Conservation (phyloP, 345 rosid species). For the Melaleuca quinquenervia region DNA sequence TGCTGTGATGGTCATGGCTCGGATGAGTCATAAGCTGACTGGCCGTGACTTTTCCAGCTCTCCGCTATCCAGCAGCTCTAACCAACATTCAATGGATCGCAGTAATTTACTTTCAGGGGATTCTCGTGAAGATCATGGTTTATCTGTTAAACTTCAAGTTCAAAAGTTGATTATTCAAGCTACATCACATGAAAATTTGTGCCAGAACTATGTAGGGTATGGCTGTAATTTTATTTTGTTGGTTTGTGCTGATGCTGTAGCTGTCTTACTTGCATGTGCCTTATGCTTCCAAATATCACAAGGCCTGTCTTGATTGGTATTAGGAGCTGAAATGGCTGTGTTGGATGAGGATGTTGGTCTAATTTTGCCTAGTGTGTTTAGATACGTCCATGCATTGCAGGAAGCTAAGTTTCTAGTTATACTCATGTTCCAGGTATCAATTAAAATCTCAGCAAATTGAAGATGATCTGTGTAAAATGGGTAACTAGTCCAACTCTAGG, state of each 20-base stretch:
- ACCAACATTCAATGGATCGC: slow-evolving; percentile 50
- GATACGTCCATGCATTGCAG: neutral
- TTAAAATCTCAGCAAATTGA: neutral
- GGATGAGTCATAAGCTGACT: slow-evolving; percentile 90
- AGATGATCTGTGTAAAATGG: neutral
- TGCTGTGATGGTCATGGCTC: slow-evolving; percentile 89
- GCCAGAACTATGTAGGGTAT: slow-evolving; percentile 98
- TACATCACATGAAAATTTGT: slow-evolving; percentile 74
- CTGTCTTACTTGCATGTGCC: neutral
- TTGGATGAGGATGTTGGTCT: neutral
- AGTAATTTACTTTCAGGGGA: slow-evolving; percentile 72
- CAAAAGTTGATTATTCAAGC: slow-evolving; percentile 91
- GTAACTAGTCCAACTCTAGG: neutral
- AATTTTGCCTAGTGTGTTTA: neutral
- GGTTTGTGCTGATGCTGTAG: neutral
- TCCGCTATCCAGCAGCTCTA: slow-evolving; percentile 27
- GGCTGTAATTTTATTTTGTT: neutral
- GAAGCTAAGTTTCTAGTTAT: neutral
- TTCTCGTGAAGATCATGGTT: slow-evolving; percentile 75
- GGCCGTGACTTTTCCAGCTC: slow-evolving; percentile 84
- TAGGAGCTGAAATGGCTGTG: neutral
- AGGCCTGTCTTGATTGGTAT: neutral
- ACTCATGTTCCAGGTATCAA: neutral
- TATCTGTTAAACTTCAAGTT: slow-evolving; percentile 91
- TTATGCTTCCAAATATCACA: neutral